Percentiles rank a stretch among this genome's conserved stretches.
Conservation (phyloP, 2,329 filamentous ascomycete species). For the Scolecobasidium constrictum region DNA sequence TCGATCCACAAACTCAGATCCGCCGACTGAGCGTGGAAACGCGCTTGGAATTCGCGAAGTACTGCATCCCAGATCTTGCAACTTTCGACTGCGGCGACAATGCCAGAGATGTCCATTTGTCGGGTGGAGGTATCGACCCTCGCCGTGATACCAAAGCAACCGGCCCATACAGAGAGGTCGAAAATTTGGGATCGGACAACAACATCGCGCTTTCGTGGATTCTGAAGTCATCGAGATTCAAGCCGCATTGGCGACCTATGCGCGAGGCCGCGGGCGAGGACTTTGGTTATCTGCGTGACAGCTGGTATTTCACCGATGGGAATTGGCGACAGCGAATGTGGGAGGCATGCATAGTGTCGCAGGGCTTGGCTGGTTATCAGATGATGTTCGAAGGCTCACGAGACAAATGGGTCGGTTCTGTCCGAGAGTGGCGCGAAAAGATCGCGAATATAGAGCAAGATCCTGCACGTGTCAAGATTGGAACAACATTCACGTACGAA, state of each 20-base stretch:
- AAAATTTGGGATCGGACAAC: no score
- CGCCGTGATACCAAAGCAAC: slow-evolving; percentile 11
- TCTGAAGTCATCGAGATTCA: no score
- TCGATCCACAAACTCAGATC: slow-evolving; percentile 8
- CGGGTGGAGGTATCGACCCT: slow-evolving; percentile 10
- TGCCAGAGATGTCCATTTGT: background rate
- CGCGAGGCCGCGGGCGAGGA: no score
- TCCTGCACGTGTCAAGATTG: background rate
- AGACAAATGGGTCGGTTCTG: no score
- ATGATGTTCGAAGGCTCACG: no score
- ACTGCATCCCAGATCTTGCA: slow-evolving; percentile 19
- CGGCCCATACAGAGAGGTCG: slow-evolving; percentile 16
- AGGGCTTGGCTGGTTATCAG: no score
- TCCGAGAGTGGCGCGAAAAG: background rate
- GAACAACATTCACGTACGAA: background rate
- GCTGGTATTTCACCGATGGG: no score
- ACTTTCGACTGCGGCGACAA: slow-evolving; percentile 9
- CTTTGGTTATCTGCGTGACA: no score
- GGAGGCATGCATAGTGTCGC: no score
- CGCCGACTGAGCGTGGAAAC: slow-evolving; percentile 14
- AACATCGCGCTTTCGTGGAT: no score
- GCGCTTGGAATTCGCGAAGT: slow-evolving; percentile 20
- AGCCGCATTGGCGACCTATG: no score
- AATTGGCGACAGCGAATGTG: no score
- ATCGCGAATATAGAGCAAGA: background rate